Percentiles rank a stretch among this genome's conserved stretches.
These are phyloP conservation scores for Metschnikowia lachancei DNA, from an alignment of 805 yeast genomes.

Conservation along the genomic window DNA sequence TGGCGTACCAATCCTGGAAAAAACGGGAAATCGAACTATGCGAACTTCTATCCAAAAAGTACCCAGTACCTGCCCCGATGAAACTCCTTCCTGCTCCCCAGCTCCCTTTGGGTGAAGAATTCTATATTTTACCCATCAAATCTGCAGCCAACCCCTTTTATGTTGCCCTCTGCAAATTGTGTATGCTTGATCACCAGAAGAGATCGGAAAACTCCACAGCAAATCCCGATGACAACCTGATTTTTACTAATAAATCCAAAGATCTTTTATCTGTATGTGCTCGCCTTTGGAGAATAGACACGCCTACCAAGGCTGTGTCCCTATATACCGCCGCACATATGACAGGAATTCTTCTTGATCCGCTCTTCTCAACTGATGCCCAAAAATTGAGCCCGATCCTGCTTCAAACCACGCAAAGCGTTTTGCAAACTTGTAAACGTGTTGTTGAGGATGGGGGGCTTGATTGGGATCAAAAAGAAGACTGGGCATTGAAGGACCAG, in stretches of 20 bases:
- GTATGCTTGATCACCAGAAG: conserved; percentile 32
- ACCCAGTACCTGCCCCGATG: conserved; percentile 33
- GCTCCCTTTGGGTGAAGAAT: conserved; percentile 36
- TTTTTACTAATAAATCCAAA: conserved; percentile 39
- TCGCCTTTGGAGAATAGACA: conserved; percentile 58
- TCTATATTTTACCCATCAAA: conserved; percentile 34
- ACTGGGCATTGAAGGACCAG: conserved; percentile 45
- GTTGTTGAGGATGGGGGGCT: conserved; percentile 32
- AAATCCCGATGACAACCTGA: conserved; percentile 22
- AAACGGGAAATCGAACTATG: conserved; percentile 25
- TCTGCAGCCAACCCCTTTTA: conserved; percentile 39
- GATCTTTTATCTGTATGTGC: conserved; percentile 46
- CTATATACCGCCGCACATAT: conserved; percentile 49
- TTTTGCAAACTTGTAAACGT: conserved; percentile 31
- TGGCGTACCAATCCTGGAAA: conserved; percentile 36
- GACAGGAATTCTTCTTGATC: conserved; percentile 31
- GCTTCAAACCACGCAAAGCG: conserved; percentile 24
- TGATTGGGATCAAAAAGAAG: conserved; percentile 30
- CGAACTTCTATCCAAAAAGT: conserved; percentile 26
- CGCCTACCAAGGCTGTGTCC: conserved; percentile 47
- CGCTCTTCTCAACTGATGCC: conserved; percentile 19
- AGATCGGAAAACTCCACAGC: conserved; percentile 5
- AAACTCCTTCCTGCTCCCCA: conserved; percentile 32
- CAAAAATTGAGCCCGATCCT: conserved; percentile 33
- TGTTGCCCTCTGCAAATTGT: conserved; percentile 38